These are phyloP conservation scores for Teunomyces cretensis DNA, from an alignment of 805 yeast genomes.

Conservation along the genomic window DNA sequence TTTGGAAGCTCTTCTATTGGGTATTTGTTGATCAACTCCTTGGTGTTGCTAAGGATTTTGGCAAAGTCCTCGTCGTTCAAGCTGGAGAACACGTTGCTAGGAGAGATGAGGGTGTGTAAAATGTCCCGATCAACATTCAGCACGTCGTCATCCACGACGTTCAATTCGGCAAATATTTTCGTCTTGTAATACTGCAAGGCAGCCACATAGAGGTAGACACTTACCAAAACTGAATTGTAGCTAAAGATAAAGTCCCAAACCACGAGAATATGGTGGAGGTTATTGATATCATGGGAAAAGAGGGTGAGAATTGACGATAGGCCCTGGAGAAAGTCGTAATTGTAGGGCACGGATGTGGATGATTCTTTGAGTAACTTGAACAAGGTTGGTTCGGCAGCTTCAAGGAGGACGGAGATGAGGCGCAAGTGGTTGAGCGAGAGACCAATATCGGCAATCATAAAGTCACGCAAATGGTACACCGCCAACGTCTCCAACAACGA, in stretches of 20 bases:
- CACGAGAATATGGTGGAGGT: constrained; percentile 47
- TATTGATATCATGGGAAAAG: constrained; percentile 68
- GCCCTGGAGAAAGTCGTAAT: constrained; percentile 50
- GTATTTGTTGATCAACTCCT: constrained; percentile 22
- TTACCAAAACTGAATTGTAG: constrained; percentile 51
- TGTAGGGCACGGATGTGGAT: constrained; percentile 25
- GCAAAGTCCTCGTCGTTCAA: constrained; percentile 28
- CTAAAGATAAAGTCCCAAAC: constrained; percentile 73
- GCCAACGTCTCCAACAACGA: constrained; percentile 56
- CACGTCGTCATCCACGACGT: too few species aligned
- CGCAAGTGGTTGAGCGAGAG: constrained; percentile 65
- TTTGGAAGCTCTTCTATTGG: constrained; percentile 23
- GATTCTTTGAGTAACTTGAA: constrained; percentile 43
- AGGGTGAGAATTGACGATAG: constrained; percentile 76
- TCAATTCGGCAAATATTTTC: constrained; percentile 30
- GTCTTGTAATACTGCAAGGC: constrained; percentile 48
- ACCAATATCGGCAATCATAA: constrained; percentile 70
- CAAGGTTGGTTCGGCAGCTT: constrained; percentile 44
- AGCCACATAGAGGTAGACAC: constrained; percentile 62
- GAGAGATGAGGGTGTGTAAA: constrained; percentile 37
- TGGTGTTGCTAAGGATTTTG: constrained; percentile 25
- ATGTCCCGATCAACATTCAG: constrained; percentile 29
- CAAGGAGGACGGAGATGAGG: constrained; percentile 64
- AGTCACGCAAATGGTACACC: constrained; percentile 71
- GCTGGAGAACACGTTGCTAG: constrained; percentile 25